Evolutionary conservation across 202 grass and related monocot species (phyloP), one percentile per base, ranked within the genome.

Genomic region (Zoysia matrella): DNA sequence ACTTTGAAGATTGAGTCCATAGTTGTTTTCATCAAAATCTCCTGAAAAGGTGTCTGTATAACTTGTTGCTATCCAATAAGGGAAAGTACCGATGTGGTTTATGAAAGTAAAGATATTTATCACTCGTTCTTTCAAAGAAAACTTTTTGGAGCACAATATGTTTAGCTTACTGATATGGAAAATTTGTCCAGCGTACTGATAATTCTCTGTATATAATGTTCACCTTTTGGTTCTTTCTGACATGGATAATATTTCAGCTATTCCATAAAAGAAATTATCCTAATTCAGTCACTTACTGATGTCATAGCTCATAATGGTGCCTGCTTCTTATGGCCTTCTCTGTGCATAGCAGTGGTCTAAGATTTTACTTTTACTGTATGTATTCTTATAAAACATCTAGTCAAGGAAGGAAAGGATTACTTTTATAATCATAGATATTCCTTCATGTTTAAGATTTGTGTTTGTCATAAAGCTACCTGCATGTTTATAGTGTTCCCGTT

Each of bases 1-100:
- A 92, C 87, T 84, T 92, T 86, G 68, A 92, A 89, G 71, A 92
- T 89, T 41, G 90, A 89, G 67, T 92, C 90, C 80, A 92, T 77
- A 64, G 86, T 89, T 77, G 87, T 40, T 66, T 73, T 89, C 90
- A 92, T 89, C 48, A 92, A 65, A 65, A 87, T 73, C 2, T 89
- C 87, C 83, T 92, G 87, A 56, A 54, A 11, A 46, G 47, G 12
- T 30, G 18, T 61, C 45, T 15, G 9, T 69, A 13, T 52, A 36
- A 69, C 46, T 74, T 40, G 4, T 7, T n/a, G 4, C 6, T 55
- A 54, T 60, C 43, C 12, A 48, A 72, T 70, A 40, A 66, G 36
- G 13, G 18, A 11, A 22, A 49, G 30, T 36, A 36, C 30, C 30
- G 30, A 36, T 36, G 9, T 83, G 52, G 18, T 77, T 13, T 47